Conservation (phyloP, 129 eudicot genomes). For the Mikania micrantha region DNA sequence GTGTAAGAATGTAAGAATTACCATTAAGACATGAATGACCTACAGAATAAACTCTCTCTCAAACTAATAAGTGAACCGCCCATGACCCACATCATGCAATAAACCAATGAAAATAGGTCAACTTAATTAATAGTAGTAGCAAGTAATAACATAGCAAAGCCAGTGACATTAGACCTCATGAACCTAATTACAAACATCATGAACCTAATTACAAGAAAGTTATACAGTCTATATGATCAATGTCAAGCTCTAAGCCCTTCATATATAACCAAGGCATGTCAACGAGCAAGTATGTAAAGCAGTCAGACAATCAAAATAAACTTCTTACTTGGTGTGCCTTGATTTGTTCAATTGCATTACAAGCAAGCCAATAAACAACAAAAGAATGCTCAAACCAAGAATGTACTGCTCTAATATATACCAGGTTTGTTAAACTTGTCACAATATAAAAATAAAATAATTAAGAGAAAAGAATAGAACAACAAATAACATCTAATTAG, state of each 20-base stretch:
- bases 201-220: slow-evolving; percentile 51
- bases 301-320: neutral
- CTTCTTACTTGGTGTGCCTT: slow-evolving; percentile 47
- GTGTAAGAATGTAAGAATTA: slow-evolving; percentile 16
- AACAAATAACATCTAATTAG: neutral
- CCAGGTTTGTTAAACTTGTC: slow-evolving; percentile 55
- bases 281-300: neutral
- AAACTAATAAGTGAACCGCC: slow-evolving; percentile 85
- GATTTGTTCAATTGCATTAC: slow-evolving; percentile 51
- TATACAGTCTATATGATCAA: slow-evolving; percentile 68
- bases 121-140: neutral
- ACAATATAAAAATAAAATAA: too few species aligned
- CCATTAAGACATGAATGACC: slow-evolving; percentile 48
- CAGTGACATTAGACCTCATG: neutral
- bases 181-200: slow-evolving; percentile 33
- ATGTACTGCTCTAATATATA: slow-evolving; percentile 87
- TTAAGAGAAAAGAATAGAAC: slow-evolving; percentile 1
- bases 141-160: neutral
- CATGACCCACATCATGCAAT: slow-evolving; percentile 88
- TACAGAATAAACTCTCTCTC: slow-evolving; percentile 68
- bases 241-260: slow-evolving; percentile 68
- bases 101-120: slow-evolving; percentile 38
- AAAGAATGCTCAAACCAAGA: slow-evolving; percentile 89
- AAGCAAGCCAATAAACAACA: slow-evolving; percentile 92
- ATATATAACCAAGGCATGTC: slow-evolving; percentile 24